phyloP scores from a whole-genome alignment of 257 asterid genomes.

The Cynanchum wilfordii region DNA sequence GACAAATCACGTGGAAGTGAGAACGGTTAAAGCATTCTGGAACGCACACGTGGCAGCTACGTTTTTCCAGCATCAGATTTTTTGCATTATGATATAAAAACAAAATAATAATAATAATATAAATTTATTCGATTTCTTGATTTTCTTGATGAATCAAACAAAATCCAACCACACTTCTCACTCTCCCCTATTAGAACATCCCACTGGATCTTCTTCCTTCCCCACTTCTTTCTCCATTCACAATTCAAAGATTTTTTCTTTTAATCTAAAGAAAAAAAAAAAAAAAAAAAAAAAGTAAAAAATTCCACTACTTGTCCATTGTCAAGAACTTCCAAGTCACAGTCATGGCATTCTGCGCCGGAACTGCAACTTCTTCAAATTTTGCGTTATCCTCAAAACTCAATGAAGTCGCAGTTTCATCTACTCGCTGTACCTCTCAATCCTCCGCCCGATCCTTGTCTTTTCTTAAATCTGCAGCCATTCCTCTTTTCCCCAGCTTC shows the following conservation, averaged over 20 bases:
- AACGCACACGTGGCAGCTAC: conserved; percentile 10
- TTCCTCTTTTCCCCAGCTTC: conserved; percentile 28
- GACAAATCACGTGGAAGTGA: conserved; percentile 21
- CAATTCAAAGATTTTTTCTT: no score
- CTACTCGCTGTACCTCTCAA: not conserved
- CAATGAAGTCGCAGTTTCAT: not conserved
- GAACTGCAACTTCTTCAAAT: not conserved
- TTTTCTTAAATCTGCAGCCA: conserved; percentile 27
- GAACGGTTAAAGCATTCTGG: not conserved
- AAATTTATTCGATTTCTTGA: no score
- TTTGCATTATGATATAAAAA: not conserved
- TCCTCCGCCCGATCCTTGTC: conserved; percentile 21
- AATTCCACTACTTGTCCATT: not conserved
- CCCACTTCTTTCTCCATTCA: not conserved
- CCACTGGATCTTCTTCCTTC: conserved; percentile 2
- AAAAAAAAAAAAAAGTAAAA: no score
- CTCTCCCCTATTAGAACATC: not conserved
- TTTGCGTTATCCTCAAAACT: not conserved
- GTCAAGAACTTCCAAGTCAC: not conserved
- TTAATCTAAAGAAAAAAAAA: no score
- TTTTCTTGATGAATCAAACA: not conserved
- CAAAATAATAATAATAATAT: no score
- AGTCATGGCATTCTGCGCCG: conserved; percentile 13
- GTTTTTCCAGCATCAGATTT: not conserved
- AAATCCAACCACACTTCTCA: not conserved